These are phyloP conservation scores for Verticillium alfalfae DNA, from an alignment of 2,329 filamentous ascomycete species.

Conservation along the genomic window DNA sequence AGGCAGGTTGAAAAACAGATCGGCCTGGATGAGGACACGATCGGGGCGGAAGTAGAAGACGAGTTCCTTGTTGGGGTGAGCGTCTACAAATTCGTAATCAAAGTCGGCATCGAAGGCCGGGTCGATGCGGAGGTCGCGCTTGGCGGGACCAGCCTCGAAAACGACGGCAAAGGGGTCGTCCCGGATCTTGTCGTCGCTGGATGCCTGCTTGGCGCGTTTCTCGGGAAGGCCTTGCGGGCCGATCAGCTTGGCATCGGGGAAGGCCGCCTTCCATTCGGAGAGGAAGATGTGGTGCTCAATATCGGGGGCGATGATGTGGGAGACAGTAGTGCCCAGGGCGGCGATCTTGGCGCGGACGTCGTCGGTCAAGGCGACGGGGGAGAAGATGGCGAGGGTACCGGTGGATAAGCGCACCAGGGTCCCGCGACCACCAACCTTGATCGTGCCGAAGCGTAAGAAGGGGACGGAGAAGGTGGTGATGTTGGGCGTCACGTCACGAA, in stretches of 20 bases:
- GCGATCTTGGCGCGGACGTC: conserved; percentile 61
- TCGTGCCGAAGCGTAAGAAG: conserved; percentile 71
- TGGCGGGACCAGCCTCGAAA: conserved; percentile 53
- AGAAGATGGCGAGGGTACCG: conserved; percentile 82
- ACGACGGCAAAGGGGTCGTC: conserved; percentile 57
- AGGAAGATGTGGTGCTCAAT: conserved; percentile 95
- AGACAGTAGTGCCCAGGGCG: conserved; percentile 62
- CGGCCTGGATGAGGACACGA: conserved; percentile 76
- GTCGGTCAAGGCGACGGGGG: conserved; percentile 78
- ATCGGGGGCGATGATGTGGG: conserved; percentile 84
- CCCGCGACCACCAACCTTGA: conserved; percentile 81
- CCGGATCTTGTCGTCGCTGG: conserved; percentile 40
- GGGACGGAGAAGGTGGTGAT: conserved; percentile 77
- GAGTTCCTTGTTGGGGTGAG: conserved; percentile 78
- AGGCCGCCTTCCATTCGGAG: conserved; percentile 75
- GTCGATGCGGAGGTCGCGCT: conserved; percentile 49
- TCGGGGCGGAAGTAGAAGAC: conserved; percentile 81
- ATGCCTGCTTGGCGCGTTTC: conserved; percentile 60
- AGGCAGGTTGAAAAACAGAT: conserved; percentile 88
- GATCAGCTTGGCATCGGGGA: conserved; percentile 72
- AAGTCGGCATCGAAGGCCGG: conserved; percentile 85
- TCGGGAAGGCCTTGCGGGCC: conserved; percentile 78
- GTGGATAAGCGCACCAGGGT: conserved; percentile 67
- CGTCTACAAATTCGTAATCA: conserved; percentile 75
- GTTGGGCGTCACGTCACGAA: conserved; percentile 75